These are phyloP conservation scores for Tulasnella sp. DNA, from an alignment of 768 basidiomycete genomes.

Conservation along the genomic window DNA sequence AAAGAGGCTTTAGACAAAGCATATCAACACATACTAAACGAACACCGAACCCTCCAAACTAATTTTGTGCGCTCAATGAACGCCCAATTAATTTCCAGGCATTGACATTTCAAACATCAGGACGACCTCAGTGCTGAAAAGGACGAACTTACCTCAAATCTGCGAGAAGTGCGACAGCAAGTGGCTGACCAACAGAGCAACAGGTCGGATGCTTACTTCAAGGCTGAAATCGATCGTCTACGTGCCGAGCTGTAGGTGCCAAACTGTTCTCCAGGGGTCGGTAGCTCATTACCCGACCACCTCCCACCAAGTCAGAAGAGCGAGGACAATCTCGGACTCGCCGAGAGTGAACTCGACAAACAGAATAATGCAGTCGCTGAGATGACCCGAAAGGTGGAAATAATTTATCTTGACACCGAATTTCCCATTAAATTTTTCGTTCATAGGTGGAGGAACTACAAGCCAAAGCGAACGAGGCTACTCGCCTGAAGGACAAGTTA, in stretches of 20 bases:
- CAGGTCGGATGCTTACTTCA: slow-evolving; percentile 67
- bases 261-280: background rate
- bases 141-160: slow-evolving; percentile 58
- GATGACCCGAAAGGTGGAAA: slow-evolving; percentile 52
- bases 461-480: slow-evolving; percentile 64
- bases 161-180: slow-evolving; percentile 54
- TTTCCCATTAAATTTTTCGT: background rate
- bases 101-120: slow-evolving; percentile 20
- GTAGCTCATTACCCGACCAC: slow-evolving; percentile 24
- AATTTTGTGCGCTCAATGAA: slow-evolving; percentile 36
- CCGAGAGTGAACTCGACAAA: slow-evolving; percentile 78
- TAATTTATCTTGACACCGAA: background rate
- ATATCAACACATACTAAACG: slow-evolving; percentile 65
- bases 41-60: slow-evolving; percentile 66
- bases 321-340: slow-evolving; percentile 79
- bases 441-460: slow-evolving; percentile 70
- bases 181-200: slow-evolving; percentile 54
- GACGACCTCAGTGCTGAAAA: slow-evolving; percentile 74
- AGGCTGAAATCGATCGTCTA: slow-evolving; percentile 74
- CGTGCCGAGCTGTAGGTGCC: slow-evolving; percentile 72
- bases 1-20: slow-evolving; percentile 81
- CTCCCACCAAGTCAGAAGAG: slow-evolving; percentile 68
- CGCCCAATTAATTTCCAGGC: background rate
- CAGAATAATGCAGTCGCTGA: slow-evolving; percentile 61
- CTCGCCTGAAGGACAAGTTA: slow-evolving; percentile 79